Base-by-base conservation (phyloP, 805 yeast species). In the Ogataea siamensis region DNA sequence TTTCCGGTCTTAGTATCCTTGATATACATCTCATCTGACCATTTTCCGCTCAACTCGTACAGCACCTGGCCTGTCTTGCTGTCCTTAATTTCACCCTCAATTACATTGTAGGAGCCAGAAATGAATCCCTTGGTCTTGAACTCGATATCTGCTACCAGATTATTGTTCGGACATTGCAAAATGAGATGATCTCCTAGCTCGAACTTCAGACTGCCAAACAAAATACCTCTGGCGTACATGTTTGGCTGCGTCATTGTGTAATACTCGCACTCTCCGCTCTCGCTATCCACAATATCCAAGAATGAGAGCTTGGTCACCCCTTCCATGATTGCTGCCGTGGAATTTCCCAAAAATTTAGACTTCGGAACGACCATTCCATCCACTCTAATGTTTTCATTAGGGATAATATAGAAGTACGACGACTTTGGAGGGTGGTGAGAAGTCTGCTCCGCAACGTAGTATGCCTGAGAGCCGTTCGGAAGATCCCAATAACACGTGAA, bases 371-470 rank as follows among this genome's bases (percentile, higher is more conserved):
- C 78, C 10, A 83, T 73, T 20, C 99, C 99, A 55, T 93, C 99
- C 15, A 83, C 87, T 46, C 93, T 76, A 42, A 93, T 85, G 49
- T 77, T 76, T 42, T 76, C 74, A 40, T 78, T 83, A 0, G 99
- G 99, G 24, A 86, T 74, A 63, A 82, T 69, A 59, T 87, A 93
- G 57, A 88, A 93, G 62, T 91, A 93, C 0, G 95, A 82, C 0
- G 96, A 87, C 58, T 93, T 84, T 10, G 99, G 99, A n/a, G 99
- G 98, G 59, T 93, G 99, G 56, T 93, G 99, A 21, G 95, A 85
- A 0, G 97, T 89, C 62, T 93, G 99, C 61, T 93, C 99, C 1
- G 97, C 72, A 14, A 91, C 63, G 60, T 91, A 93, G 58, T 75
- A 91, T 0, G 96, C 95, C 35, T 73, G 73, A 4, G 72, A 58